A percentile compares a stretch with the other conserved stretches of the same genome.
Evolutionary conservation across 768 basidiomycete genomes (phyloP).

Genomic region (Phanerochaete sordida): DNA sequence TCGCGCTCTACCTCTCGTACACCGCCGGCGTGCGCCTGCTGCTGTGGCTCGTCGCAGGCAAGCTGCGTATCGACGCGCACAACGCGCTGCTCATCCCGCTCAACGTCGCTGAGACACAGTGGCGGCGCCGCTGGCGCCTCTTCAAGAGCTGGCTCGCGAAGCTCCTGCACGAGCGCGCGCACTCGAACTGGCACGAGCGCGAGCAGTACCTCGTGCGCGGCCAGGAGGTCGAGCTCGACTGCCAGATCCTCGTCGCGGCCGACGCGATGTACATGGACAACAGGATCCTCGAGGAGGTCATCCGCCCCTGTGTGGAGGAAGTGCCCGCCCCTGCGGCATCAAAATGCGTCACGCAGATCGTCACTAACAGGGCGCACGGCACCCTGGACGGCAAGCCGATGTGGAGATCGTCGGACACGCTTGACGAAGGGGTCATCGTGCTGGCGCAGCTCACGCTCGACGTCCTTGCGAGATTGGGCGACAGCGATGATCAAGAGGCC

Average conservation of each 20-base stretch:
- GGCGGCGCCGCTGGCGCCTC: neutral
- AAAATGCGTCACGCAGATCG: conserved; percentile 11
- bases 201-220: conserved; percentile 11
- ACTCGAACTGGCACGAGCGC: conserved; percentile 15
- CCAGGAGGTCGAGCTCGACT: conserved; percentile 8
- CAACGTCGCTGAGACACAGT: neutral
- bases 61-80: neutral
- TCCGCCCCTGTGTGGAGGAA: conserved; percentile 13
- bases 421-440: conserved; percentile 7
- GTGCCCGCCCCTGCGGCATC: conserved; percentile 3
- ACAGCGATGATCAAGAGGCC: neutral
- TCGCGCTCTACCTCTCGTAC: conserved; percentile 10
- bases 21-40: conserved; percentile 7
- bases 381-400: conserved; percentile 7
- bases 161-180: conserved; percentile 7
- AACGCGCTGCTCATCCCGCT: neutral
- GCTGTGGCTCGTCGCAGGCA: conserved; percentile 2
- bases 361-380: conserved; percentile 10
- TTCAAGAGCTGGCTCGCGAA: conserved; percentile 4
- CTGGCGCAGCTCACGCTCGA: conserved; percentile 13
- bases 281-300: conserved; percentile 12
- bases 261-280: conserved; percentile 19
- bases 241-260: conserved; percentile 13
- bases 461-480: conserved; percentile 6
- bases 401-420: conserved; percentile 10